phyloP scores from a whole-genome alignment of 108 stramenopile genomes.

The Conticribra guillardii region DNA sequence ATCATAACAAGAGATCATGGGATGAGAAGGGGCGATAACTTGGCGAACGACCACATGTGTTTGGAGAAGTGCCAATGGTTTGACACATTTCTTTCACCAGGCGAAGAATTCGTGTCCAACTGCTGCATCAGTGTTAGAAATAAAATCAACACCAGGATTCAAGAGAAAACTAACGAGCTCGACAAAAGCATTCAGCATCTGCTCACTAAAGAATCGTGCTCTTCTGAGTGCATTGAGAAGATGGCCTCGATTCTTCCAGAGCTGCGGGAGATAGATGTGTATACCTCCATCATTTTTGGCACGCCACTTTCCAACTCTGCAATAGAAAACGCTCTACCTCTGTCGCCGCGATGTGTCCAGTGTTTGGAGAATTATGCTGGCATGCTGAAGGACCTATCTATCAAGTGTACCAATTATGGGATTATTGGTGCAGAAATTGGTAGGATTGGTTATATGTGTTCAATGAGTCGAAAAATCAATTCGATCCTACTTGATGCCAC shows the following conservation, averaged over 20 bases:
- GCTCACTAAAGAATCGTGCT: too few species aligned
- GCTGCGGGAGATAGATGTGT: constrained; percentile 37
- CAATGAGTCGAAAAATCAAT: constrained; percentile 24
- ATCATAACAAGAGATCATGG: constrained; percentile 17
- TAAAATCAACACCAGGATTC: constrained; percentile 9
- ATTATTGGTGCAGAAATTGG: background rate
- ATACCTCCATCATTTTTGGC: too few species aligned
- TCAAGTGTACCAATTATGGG: constrained; percentile 4
- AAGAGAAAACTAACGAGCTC: too few species aligned
- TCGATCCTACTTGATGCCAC: constrained; percentile 11
- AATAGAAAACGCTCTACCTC: too few species aligned
- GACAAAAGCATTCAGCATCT: too few species aligned
- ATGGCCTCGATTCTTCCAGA: constrained; percentile 32
- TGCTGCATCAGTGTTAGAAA: constrained; percentile 18
- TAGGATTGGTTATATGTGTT: constrained; percentile 7
- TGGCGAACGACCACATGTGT: constrained; percentile 18
- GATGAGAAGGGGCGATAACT: constrained; percentile 28
- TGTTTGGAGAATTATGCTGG: constrained; percentile 2
- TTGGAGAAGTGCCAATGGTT: constrained; percentile 28
- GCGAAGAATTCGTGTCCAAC: constrained; percentile 19
- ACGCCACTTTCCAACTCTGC: too few species aligned
- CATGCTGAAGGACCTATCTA: background rate
- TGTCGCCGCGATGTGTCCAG: too few species aligned
- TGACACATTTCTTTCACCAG: constrained; percentile 23
- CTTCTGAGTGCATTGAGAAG: too few species aligned